Conservation (phyloP, 179 eudicot species). For the Silene vulgaris region DNA sequence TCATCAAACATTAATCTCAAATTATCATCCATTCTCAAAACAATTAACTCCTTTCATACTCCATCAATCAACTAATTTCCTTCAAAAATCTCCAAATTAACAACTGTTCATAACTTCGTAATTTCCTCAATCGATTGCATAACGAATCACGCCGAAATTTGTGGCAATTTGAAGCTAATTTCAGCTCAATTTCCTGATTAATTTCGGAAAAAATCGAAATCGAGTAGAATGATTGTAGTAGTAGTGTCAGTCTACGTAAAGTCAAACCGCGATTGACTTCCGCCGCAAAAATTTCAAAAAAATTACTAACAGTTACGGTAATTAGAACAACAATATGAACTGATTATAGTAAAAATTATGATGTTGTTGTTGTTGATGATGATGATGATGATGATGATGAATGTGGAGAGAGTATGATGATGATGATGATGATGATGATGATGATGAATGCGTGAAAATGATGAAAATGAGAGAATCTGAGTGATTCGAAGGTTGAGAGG, state of each 20-base stretch:
- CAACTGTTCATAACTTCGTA: background rate
- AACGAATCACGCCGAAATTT: background rate
- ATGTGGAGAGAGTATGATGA: too few species aligned
- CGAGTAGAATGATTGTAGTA: background rate
- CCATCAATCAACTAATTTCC: constrained; percentile 18
- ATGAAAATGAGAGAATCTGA: constrained; percentile 10
- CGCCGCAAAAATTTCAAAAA: constrained; percentile 11
- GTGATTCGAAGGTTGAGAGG: background rate
- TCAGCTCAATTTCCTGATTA: background rate
- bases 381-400: background rate
- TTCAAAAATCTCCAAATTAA: background rate
- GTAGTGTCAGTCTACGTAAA: constrained; percentile 23
- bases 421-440: constrained; percentile 14
- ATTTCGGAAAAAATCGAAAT: constrained; percentile 6
- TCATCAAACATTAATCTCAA: constrained; percentile 2
- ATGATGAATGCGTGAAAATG: constrained; percentile 12
- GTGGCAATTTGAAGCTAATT: background rate
- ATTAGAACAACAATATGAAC: background rate
- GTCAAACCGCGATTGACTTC: constrained; percentile 34
- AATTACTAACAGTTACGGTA: background rate
- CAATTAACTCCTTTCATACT: constrained; percentile 39
- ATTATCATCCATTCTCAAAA: constrained; percentile 36
- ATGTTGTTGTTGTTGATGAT: background rate
- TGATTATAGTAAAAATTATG: background rate
- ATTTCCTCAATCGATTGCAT: constrained; percentile 7